Evolutionary conservation across 2,329 filamentous ascomycete species (phyloP).

Genomic region (Colletotrichum theobromicola): DNA sequence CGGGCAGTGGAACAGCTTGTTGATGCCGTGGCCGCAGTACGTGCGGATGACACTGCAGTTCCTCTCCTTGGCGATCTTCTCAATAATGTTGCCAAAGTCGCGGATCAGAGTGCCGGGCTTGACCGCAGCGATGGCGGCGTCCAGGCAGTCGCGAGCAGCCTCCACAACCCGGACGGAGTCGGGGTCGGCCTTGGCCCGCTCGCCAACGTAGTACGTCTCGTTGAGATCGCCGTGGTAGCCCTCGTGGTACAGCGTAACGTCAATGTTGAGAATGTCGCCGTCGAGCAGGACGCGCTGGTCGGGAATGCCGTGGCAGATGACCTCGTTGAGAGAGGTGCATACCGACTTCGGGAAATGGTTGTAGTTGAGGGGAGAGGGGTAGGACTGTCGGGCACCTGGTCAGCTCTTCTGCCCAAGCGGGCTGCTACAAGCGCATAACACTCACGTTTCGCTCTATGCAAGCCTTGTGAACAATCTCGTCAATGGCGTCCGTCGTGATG

Average conservation of each 20-base stretch:
- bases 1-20: conserved; percentile 89
- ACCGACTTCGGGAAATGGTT: conserved; percentile 97
- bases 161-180: conserved; percentile 92
- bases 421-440: not conserved
- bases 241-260: conserved; percentile 91
- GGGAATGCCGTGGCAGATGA: conserved; percentile 98
- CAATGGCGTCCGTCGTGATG: conserved; percentile 93
- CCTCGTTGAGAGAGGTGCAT: conserved; percentile 94
- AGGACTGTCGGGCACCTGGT: conserved; percentile 64
- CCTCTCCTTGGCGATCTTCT: conserved; percentile 87
- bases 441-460: conserved; percentile 90
- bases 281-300: conserved; percentile 87
- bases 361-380: conserved; percentile 95
- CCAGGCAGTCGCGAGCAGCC: conserved; percentile 84
- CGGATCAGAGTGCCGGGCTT: conserved; percentile 93
- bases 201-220: conserved; percentile 97
- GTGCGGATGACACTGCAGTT: conserved; percentile 92
- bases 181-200: conserved; percentile 81
- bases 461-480: conserved; percentile 93
- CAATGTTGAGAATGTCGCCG: conserved; percentile 96
- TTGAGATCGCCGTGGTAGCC: conserved; percentile 97
- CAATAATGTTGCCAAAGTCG: conserved; percentile 92
- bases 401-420: not conserved
- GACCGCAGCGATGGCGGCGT: conserved; percentile 88
- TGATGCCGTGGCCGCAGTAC: conserved; percentile 96